Percentiles rank a stretch among this genome's conserved stretches.
Conservation (phyloP, 345 rosid species). For the Melaleuca alternifolia region DNA sequence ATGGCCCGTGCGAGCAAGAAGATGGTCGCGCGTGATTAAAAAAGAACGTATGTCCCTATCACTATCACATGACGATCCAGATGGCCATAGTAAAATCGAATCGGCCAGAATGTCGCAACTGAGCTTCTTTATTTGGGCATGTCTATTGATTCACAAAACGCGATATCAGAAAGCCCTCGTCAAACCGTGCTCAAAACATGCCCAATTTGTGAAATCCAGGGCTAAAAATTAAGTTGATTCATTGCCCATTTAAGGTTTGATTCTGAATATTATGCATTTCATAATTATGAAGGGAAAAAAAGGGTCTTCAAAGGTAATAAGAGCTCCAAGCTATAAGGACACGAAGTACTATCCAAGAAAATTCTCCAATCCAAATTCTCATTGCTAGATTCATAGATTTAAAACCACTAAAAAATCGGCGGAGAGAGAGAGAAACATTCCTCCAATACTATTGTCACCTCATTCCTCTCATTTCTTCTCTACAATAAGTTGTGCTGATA, state of each 20-base stretch:
- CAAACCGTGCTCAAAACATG: neutral
- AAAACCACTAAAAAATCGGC: neutral
- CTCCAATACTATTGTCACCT: neutral
- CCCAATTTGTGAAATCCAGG: neutral
- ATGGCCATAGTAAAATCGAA: neutral
- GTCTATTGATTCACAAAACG: neutral
- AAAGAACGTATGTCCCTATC: neutral
- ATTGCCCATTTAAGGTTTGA: neutral
- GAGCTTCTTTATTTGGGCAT: neutral
- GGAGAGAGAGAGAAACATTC: neutral
- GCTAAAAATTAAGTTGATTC: neutral
- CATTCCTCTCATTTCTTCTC: neutral
- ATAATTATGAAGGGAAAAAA: neutral
- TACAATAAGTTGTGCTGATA: neutral
- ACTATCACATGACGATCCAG: neutral
- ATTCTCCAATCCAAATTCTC: neutral
- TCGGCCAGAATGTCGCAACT: neutral
- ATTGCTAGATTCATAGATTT: neutral
- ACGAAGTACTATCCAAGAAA: neutral
- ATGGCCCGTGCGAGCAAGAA: neutral
- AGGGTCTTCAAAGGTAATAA: no score
- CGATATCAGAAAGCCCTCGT: neutral
- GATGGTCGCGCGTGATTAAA: neutral
- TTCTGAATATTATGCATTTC: neutral
- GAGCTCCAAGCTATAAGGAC: neutral